phyloP scores from a whole-genome alignment of 202 grass and related monocot species.

The Zoysia matrella region DNA sequence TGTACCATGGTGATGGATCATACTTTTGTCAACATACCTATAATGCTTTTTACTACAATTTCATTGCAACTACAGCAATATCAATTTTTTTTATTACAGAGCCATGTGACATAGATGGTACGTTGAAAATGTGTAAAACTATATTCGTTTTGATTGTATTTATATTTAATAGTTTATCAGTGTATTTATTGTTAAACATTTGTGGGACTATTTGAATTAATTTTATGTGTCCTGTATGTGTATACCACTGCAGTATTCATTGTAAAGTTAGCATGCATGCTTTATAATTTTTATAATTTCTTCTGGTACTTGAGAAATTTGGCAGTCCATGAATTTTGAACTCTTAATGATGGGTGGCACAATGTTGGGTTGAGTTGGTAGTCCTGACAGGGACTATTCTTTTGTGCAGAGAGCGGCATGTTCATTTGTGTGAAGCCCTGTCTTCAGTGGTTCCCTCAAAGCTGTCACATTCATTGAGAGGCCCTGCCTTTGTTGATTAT shows the following conservation, averaged over 20 bases:
- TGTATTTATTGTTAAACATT: conserved; percentile 34
- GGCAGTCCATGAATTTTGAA: conserved; percentile 7
- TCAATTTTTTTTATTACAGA: conserved; percentile 1
- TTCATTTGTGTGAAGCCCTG: conserved; percentile 57
- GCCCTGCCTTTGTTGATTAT: conserved; percentile 83
- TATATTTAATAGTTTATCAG: not conserved
- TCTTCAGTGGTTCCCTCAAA: conserved; percentile 69
- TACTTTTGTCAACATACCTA: conserved; percentile 5
- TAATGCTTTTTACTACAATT: conserved; percentile 13
- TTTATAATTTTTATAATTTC: not conserved
- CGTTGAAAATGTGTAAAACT: not conserved
- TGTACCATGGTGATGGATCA: conserved; percentile 11
- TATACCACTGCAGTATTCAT: conserved; percentile 1
- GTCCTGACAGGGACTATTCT: conserved; percentile 11
- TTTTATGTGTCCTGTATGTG: conserved; percentile 20
- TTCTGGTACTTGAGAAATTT: not conserved
- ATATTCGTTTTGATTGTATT: conserved; percentile 17
- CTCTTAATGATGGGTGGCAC: conserved; percentile 18
- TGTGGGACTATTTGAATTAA: conserved; percentile 3
- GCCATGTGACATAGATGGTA: not conserved
- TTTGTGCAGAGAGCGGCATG: conserved; percentile 60
- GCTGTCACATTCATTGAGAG: conserved; percentile 67
- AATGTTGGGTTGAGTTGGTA: conserved; percentile 5
- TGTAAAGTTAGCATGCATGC: not conserved
- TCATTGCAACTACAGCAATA: conserved; percentile 6